Evolutionary conservation across 2,329 filamentous ascomycete genomes (phyloP), one percentile per base, ranked within the genome.

Genomic region (Cordyceps javanica): DNA sequence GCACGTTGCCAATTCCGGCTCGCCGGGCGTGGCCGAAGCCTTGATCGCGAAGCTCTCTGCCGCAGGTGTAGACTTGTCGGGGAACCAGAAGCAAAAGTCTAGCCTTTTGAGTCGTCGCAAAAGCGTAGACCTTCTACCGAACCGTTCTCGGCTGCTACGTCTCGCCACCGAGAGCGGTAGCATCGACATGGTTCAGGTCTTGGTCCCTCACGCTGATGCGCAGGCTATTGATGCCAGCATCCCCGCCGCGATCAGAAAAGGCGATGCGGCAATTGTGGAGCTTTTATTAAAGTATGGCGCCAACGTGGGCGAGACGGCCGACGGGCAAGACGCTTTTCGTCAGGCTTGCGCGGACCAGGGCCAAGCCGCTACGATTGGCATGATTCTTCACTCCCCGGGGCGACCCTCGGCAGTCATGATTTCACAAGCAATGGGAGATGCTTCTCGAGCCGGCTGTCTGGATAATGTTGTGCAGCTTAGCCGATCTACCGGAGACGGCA

Each of bases 21-120:
- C 79, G 0, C 75, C 81, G 0, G 81, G 77, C 9, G 76, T 84
- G 5, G 81, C 79, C n/a, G 79, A 83, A 63, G 78, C 78, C 0
- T 72, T 85, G 25, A 75, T 84, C 30, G 70, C 68, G 3, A 81
- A 78, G 66, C 68, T 85, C 34, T 70, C 73, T 36, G 67, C 71
- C 1, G 75, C 73, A 1, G 82, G 82, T 14, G 77, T 80, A 4
- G 77, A 82, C 53, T 65, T 83, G 14, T 78, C 80, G 55, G 72
- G 78, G 14, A 70, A 67, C 44, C 72, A 75, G 55, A 80, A 77
- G 63, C 76, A 73, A 57, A 80, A 77, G 54, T 73, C 75, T 2
- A 73, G 74, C 42, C 65, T 83, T 9, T 66, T 82, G 7, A 76
- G 70, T 38, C 70, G 80, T 41, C 73, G 79, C 52, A 77, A 72